phyloP scores from a whole-genome alignment of 78 protist species.

The Protostelium mycophagum region DNA sequence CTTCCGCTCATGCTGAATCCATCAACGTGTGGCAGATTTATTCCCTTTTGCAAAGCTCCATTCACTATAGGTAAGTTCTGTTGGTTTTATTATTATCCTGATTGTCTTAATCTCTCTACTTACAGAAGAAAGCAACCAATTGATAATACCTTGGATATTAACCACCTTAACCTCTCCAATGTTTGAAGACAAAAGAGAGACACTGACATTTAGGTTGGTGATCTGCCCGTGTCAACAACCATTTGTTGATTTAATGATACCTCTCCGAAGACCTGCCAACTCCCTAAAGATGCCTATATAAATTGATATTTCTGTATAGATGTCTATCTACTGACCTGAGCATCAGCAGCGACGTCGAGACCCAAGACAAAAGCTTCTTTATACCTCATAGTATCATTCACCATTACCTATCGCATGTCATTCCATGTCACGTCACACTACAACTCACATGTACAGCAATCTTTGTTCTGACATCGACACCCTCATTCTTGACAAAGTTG shows the following conservation, averaged over 20 bases:
- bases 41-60: not conserved
- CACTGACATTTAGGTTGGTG: not conserved
- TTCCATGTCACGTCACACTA: not conserved
- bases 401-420: not conserved
- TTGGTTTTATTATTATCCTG: not conserved
- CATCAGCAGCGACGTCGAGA: not conserved
- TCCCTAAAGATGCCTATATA: too few species aligned
- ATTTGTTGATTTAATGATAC: not conserved
- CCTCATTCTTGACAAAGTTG: not conserved
- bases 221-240: not conserved
- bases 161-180: not conserved
- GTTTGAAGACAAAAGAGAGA: not conserved
- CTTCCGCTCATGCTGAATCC: not conserved
- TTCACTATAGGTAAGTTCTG: not conserved
- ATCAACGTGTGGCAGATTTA: not conserved
- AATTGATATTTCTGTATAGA: too few species aligned
- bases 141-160: not conserved
- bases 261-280: not conserved
- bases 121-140: not conserved
- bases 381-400: not conserved
- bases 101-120: not conserved
- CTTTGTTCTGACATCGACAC: not conserved
- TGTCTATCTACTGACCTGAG: not conserved
- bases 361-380: not conserved
- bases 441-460: not conserved